Base-by-base conservation (phyloP, 2,329 filamentous ascomycete genomes). In the Aspergillus awamori region DNA sequence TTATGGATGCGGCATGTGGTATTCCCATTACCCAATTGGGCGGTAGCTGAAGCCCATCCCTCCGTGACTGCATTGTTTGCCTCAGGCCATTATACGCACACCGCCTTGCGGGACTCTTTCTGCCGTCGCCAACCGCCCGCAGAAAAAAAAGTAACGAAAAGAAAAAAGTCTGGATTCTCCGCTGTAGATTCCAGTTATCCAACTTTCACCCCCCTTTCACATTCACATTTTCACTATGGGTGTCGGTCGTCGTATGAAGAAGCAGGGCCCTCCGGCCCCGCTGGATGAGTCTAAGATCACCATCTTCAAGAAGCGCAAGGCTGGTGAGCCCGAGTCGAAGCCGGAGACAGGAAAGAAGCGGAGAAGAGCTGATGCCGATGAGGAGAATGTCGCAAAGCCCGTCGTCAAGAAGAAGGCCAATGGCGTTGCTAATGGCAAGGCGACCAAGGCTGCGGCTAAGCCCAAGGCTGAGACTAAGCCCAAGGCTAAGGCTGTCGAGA, bases 181-280 rank as follows among this genome's bases (percentile, higher is more conserved):
- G 47, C 38, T 55, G 51, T 48, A 66, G 63, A 47, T 55, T 41
- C 57, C 55, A 63, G 59, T 59, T 58, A 64, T 52, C 17, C 33
- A 53, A n/a, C 24, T 47, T 54, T 67, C 39, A 36, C 28, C 8
- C 41, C 51, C 22, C 36, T 43, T 61, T 61, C 59, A 67, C 28
- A 62, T 47, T 20, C 13, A 43, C 24, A 22, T 22, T 62, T 51
- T 75, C 75, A 87, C 76, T 73, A 97, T 97, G 93, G 93, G 92
- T 82, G 86, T 88, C 64, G 91, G 93, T 77, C 90, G 93, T 76
- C 92, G 93, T 72, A 96, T 97, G 89, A 91, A 93, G 78, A 97
- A 97, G 81, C 95, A 98, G 85, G 94, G 93, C 59, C 84, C 89
- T 66, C 95, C 95, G 57, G 86, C 90, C 72, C 84, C 90, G 66